These are phyloP conservation scores for Alternaria sp. DNA, from an alignment of 2,329 filamentous ascomycete genomes.

Conservation along the genomic window DNA sequence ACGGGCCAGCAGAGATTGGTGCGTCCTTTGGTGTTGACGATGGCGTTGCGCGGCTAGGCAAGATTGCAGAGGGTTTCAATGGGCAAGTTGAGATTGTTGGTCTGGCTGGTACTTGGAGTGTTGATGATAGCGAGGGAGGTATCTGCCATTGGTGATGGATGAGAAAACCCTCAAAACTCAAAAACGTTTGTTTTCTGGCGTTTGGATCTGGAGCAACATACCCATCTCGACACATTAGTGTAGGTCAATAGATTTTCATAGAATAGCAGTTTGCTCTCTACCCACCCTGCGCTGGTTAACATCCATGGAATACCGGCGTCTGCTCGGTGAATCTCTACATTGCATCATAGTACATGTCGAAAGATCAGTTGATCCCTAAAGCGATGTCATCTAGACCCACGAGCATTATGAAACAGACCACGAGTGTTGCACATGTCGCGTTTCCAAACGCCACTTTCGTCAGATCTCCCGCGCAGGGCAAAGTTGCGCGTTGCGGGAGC, in stretches of 20 bases:
- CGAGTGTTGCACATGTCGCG: neutral
- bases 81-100: constrained; percentile 70
- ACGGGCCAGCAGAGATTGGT: constrained; percentile 53
- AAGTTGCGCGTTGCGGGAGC: constrained; percentile 6
- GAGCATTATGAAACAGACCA: neutral
- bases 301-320: neutral
- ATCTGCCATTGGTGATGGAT: constrained; percentile 30
- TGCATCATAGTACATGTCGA: constrained; percentile 5
- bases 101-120: constrained; percentile 85
- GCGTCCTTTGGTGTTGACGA: constrained; percentile 20
- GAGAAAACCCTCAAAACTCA: neutral
- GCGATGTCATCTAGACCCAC: neutral
- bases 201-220: constrained; percentile 8
- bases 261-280: neutral
- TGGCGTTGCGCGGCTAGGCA: constrained; percentile 58
- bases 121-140: constrained; percentile 79
- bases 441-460: constrained; percentile 16
- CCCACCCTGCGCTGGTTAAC: neutral
- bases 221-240: neutral
- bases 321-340: constrained; percentile 1
- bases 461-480: constrained; percentile 11
- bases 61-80: constrained; percentile 62
- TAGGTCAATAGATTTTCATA: neutral
- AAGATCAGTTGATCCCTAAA: neutral
- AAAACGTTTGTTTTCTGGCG: constrained; percentile 7